These are phyloP conservation scores for Fusarium equiseti DNA, from an alignment of 2,329 filamentous ascomycete species.

Conservation along the genomic window DNA sequence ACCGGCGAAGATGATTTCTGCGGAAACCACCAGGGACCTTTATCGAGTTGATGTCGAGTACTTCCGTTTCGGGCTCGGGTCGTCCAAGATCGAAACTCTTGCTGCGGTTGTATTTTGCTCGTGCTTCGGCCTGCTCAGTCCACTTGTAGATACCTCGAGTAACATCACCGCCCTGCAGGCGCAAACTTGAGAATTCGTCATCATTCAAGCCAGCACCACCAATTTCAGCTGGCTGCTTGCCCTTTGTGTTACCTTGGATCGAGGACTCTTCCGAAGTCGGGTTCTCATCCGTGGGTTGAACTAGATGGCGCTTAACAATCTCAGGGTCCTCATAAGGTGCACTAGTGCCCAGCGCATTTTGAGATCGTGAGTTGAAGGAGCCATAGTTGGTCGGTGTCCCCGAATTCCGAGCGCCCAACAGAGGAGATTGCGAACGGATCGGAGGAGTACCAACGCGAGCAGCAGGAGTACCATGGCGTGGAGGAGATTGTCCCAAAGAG, in stretches of 20 bases:
- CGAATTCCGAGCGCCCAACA: constrained; percentile 55
- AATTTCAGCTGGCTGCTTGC: constrained; percentile 63
- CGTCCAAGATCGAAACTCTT: constrained; percentile 87
- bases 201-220: constrained; percentile 62
- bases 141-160: constrained; percentile 96
- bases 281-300: constrained; percentile 70
- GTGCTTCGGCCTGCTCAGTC: constrained; percentile 87
- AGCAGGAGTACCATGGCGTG: constrained; percentile 73
- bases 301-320: constrained; percentile 89
- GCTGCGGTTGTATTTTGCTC: constrained; percentile 78
- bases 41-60: constrained; percentile 88
- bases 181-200: constrained; percentile 93
- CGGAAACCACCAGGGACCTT: constrained; percentile 94
- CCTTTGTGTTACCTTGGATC: constrained; percentile 61
- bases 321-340: constrained; percentile 88
- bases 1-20: constrained; percentile 85
- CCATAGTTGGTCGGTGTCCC: constrained; percentile 81
- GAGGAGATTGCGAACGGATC: constrained; percentile 54
- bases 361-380: constrained; percentile 80
- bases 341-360: constrained; percentile 58
- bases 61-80: constrained; percentile 82
- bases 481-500: constrained; percentile 76
- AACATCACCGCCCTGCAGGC: constrained; percentile 92
- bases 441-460: constrained; percentile 69
- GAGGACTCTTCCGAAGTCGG: constrained; percentile 62